Evolutionary conservation across 2,329 filamentous ascomycete species (phyloP), one percentile per base, ranked within the genome.

Genomic region (Pseudocercospora fuligena): DNA sequence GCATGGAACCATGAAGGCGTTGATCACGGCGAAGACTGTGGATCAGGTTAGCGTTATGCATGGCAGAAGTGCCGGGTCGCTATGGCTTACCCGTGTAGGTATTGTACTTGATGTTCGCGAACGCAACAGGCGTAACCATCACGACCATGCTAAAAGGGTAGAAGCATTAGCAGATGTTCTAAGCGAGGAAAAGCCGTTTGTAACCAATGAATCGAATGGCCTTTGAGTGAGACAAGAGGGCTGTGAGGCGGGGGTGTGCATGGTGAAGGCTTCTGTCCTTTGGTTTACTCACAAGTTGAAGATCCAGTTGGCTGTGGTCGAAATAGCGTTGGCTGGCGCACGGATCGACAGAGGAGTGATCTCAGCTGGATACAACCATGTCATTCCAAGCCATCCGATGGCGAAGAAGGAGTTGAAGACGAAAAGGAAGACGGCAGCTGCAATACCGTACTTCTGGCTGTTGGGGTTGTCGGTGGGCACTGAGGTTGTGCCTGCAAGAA

Each of bases 61-160:
- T 6, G 8, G 40, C 40, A 43, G 33, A 33, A 12, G 11, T 49
- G 25, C 11, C 16, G 14, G n/a, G 25, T 33, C 31, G 43, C 16
- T 7, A 21, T 62, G 51, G 43, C 86, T 56, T 31, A 56, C 51
- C 51, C 72, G 87, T 85, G 76, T 90, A 90, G 0, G 88, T 89
- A 72, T 87, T 81, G 78, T 87, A 85, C 16, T 78, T 75, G 67
- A 90, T 90, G n/a, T 68, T 65, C 9, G 83, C 78, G 69, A 89
- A 87, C 0, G 86, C 82, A 1, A 88, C 80, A 0, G 87, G 87
- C 0, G 87, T 89, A 67, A 89, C 85, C 84, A 89, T 88, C 61
- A 89, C 70, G 25, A 68, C 66, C 68, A 72, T 69, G 61, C 27
- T 27, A 27, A 27, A 27, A n/a, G n/a, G 6, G 27, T 6, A 27